Conservation (phyloP, 257 asterid genomes). For the Solanum chaucha region DNA sequence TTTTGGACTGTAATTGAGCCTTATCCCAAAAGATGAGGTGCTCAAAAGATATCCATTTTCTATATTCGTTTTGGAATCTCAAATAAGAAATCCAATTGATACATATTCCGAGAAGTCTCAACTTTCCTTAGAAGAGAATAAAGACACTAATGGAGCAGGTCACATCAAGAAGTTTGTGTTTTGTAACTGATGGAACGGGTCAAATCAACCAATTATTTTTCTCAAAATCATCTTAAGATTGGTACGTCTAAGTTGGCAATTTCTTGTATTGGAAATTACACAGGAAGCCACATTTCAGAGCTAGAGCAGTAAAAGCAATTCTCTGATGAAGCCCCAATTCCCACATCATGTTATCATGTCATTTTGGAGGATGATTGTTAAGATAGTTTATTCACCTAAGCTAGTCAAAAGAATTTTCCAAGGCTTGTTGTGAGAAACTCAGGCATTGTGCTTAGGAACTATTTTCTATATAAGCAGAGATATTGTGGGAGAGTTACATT, state of each 20-base stretch:
- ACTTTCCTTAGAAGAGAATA: background rate
- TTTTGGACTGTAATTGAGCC: background rate
- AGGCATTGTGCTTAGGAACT: background rate
- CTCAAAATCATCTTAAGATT: background rate
- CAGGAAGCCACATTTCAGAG: background rate
- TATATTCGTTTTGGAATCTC: background rate
- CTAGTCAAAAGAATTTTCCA: background rate
- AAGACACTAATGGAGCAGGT: background rate
- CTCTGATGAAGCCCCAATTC: background rate
- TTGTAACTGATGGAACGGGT: background rate
- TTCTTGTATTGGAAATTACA: background rate
- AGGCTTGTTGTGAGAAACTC: background rate
- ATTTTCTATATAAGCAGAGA: background rate
- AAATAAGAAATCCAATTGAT: background rate
- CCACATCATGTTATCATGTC: background rate
- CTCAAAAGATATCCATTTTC: background rate
- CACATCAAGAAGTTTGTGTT: background rate
- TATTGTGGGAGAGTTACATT: background rate
- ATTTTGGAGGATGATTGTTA: background rate
- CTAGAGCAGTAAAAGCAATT: background rate
- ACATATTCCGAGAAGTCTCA: background rate
- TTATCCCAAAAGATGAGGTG: background rate
- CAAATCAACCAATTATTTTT: background rate
- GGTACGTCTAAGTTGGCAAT: background rate
- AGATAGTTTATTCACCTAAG: background rate